Evolutionary conservation across 306 rosid genomes (phyloP).

Genomic region (Mucuna pruriens): DNA sequence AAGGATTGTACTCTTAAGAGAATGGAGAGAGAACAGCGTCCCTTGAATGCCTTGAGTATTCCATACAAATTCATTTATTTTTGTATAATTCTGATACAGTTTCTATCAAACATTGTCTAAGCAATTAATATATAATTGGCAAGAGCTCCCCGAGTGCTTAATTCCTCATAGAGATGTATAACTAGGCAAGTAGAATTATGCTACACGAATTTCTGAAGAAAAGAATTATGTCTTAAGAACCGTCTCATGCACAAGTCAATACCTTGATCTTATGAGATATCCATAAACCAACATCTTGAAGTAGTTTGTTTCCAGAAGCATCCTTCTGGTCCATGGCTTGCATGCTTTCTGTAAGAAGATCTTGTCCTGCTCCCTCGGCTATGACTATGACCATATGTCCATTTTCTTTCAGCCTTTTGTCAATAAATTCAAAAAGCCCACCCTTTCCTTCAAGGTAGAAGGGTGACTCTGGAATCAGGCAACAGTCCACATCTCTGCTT

Average conservation of each 20-base stretch:
- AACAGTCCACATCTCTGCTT: conserved; percentile 93
- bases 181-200: conserved; percentile 8
- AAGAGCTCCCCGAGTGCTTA: conserved; percentile 6
- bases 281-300: conserved; percentile 86
- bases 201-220: conserved; percentile 21
- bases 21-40: not conserved
- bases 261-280: conserved; percentile 89
- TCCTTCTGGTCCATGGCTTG: conserved; percentile 67
- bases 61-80: not conserved
- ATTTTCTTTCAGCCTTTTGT: conserved; percentile 72
- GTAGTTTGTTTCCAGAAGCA: conserved; percentile 87
- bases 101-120: conserved; percentile 3
- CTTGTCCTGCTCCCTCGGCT: conserved; percentile 94
- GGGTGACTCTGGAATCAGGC: conserved; percentile 92
- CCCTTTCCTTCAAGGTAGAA: conserved; percentile 89
- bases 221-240: conserved; percentile 26
- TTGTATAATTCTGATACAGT: not conserved
- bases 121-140: conserved; percentile 12
- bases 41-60: not conserved
- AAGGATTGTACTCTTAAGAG: not conserved
- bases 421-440: conserved; percentile 78
- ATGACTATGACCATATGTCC: conserved; percentile 92
- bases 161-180: conserved; percentile 14
- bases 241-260: conserved; percentile 25
- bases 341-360: conserved; percentile 74